phyloP scores from a whole-genome alignment of 352 stramenopile species.

The Globisporangium spinosum region DNA sequence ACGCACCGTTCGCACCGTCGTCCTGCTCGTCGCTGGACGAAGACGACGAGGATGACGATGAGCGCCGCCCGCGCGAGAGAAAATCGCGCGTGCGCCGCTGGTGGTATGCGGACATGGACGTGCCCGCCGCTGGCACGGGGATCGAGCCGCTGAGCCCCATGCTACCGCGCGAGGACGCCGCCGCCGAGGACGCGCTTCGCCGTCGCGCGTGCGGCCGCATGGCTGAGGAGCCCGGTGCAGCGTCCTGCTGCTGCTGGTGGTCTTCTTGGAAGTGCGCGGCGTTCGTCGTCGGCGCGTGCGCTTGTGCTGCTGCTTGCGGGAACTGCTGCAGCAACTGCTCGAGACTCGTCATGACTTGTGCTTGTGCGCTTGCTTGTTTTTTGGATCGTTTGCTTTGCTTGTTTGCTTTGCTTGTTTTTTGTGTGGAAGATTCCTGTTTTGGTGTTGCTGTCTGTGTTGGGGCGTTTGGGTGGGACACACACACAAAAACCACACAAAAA shows the following conservation, averaged over 20 bases:
- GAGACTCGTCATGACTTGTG: conserved; percentile 14
- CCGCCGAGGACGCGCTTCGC: conserved; percentile 4
- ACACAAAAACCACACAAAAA: neutral
- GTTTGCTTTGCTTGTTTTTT: neutral
- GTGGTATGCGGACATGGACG: conserved; percentile 19
- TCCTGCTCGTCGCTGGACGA: conserved; percentile 19
- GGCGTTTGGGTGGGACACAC: neutral
- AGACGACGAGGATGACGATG: conserved; percentile 20
- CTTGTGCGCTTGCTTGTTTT: neutral
- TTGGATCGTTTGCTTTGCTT: neutral
- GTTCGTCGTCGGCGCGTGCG: neutral
- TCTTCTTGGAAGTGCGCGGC: conserved; percentile 1
- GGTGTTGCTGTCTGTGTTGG: neutral
- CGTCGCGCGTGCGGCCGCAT: conserved; percentile 1
- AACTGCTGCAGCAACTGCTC: conserved; percentile 12
- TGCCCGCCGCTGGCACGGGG: conserved; percentile 15
- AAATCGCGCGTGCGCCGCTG: conserved; percentile 18
- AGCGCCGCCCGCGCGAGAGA: conserved; percentile 18
- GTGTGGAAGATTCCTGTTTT: conserved; percentile 6
- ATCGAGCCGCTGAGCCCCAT: conserved; percentile 18
- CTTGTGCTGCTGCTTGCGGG: conserved; percentile 3
- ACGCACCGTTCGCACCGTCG: conserved; percentile 11
- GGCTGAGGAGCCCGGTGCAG: neutral
- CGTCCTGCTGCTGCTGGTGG: no score
- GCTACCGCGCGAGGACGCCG: neutral